Evolutionary conservation across 805 yeast species (phyloP).

Genomic region (Pichia occidentalis): DNA sequence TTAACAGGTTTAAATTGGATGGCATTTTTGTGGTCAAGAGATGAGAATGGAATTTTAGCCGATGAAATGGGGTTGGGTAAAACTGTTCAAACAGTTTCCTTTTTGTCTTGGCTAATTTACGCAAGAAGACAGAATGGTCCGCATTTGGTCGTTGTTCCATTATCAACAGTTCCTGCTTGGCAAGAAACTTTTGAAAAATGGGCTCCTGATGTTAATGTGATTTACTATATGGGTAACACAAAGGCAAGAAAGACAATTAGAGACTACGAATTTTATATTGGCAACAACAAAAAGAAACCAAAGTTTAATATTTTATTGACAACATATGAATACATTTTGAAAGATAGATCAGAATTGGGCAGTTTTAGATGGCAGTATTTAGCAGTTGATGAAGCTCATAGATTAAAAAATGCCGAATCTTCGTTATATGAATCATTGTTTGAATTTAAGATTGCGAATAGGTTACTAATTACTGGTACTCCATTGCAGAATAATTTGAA

Average conservation of each 20-base stretch:
- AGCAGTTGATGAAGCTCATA: constrained; percentile 98
- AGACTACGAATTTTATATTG: constrained; percentile 72
- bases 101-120: constrained; percentile 88
- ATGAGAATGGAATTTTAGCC: constrained; percentile 94
- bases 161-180: constrained; percentile 97
- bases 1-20: constrained; percentile 98
- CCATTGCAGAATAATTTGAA: constrained; percentile 94
- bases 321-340: constrained; percentile 92
- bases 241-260: constrained; percentile 76
- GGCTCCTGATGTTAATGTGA: constrained; percentile 94
- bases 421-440: constrained; percentile 84
- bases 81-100: constrained; percentile 94
- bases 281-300: constrained; percentile 56
- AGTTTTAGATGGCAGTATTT: constrained; percentile 87
- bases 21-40: constrained; percentile 97
- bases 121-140: constrained; percentile 98
- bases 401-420: constrained; percentile 89
- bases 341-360: constrained; percentile 79
- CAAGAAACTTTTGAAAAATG: constrained; percentile 97
- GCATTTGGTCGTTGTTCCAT: constrained; percentile 90
- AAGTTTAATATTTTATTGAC: constrained; percentile 90
- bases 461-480: constrained; percentile 93
- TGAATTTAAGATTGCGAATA: constrained; percentile 75
- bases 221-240: constrained; percentile 89
- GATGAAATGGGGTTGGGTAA: constrained; percentile 99